A percentile compares a stretch with the other conserved stretches of the same genome.
Evolutionary conservation across 1,139 yeast species (phyloP).

Genomic region (Kluyveromyces sp.): DNA sequence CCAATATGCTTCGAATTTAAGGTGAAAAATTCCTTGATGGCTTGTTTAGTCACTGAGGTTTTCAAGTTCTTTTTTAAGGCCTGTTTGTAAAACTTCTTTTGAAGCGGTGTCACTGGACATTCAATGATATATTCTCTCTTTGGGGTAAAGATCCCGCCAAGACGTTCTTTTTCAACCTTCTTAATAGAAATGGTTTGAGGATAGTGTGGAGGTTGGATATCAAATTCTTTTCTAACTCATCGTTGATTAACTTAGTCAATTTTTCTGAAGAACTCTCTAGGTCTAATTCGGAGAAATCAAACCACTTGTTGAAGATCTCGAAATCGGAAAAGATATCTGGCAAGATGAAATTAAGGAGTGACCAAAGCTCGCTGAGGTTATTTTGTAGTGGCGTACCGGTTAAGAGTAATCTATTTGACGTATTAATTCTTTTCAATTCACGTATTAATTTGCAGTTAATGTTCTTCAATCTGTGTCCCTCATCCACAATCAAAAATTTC

Average conservation of each 20-base stretch:
- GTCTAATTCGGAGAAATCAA: conserved; percentile 55
- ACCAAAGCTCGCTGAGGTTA: conserved; percentile 84
- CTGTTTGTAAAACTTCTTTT: conserved; percentile 54
- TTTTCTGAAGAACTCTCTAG: conserved; percentile 36
- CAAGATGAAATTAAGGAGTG: conserved; percentile 73
- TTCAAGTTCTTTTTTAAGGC: conserved; percentile 45
- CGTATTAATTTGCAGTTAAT: conserved; percentile 66
- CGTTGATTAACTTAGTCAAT: conserved; percentile 40
- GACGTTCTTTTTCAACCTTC: conserved; percentile 74
- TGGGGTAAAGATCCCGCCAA: conserved; percentile 59
- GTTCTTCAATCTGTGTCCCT: conserved; percentile 87
- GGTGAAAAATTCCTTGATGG: conserved; percentile 38
- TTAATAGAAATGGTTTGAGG: conserved; percentile 73
- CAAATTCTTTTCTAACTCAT: conserved; percentile 55
- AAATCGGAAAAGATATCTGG: conserved; percentile 92
- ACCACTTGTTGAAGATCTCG: conserved; percentile 88
- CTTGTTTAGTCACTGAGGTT: conserved; percentile 36
- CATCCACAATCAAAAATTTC: conserved; percentile 90
- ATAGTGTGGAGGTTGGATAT: conserved; percentile 78
- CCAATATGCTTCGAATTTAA: conserved; percentile 32
- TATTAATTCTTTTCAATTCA: conserved; percentile 57
- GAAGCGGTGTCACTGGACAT: conserved; percentile 56
- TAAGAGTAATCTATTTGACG: conserved; percentile 62
- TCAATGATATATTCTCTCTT: conserved; percentile 83
- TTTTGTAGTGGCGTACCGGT: conserved; percentile 96